A percentile compares a stretch with the other conserved stretches of the same genome.
phyloP scores from a whole-genome alignment of 108 stramenopile species.

The Skeletonema costatum region DNA sequence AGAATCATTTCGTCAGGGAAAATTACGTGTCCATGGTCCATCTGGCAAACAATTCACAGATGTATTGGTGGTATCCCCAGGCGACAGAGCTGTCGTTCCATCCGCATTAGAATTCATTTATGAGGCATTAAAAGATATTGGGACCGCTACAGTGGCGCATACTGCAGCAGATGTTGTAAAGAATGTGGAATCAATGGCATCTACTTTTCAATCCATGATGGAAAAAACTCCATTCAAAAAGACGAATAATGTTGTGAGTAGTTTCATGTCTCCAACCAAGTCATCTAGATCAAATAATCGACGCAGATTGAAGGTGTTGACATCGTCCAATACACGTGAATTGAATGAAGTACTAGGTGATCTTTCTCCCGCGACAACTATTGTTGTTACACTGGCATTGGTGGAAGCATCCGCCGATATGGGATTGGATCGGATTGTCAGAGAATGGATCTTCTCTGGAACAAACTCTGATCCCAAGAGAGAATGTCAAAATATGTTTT shows the following conservation, averaged over 20 bases:
- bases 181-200: conserved; percentile 35
- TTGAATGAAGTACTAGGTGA: conserved; percentile 52
- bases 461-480: conserved; percentile 13
- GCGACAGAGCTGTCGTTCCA: conserved; percentile 47
- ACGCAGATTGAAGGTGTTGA: conserved; percentile 57
- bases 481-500: conserved; percentile 37
- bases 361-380: conserved; percentile 64
- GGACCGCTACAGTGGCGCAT: conserved; percentile 1
- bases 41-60: conserved; percentile 68
- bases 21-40: conserved; percentile 48
- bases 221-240: conserved; percentile 48
- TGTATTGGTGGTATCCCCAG: conserved; percentile 71
- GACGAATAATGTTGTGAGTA: conserved; percentile 7
- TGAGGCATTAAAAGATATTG: conserved; percentile 52
- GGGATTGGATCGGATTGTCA: conserved; percentile 13
- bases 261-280: background rate
- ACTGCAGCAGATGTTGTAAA: background rate
- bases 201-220: conserved; percentile 41
- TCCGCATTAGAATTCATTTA: conserved; percentile 77
- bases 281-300: background rate
- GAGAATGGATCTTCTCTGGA: conserved; percentile 66
- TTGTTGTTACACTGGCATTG: conserved; percentile 61
- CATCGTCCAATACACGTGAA: conserved; percentile 66
- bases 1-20: conserved; percentile 62
- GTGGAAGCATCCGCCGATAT: conserved; percentile 8